These are phyloP conservation scores for Crithidia thermophila DNA, from an alignment of 208 protist genomes.

Conservation along the genomic window DNA sequence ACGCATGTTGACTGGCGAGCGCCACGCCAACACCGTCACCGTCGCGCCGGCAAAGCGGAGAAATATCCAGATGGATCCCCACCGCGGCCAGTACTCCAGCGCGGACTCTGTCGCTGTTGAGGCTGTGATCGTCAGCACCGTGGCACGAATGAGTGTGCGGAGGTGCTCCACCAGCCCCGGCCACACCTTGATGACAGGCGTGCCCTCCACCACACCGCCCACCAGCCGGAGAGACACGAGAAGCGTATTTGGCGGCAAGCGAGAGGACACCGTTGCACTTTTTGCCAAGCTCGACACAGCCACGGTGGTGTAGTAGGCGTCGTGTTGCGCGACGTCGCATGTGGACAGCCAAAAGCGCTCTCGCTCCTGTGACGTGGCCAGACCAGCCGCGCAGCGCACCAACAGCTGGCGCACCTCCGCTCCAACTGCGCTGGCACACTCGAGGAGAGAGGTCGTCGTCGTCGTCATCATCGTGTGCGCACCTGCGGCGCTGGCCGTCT, in stretches of 20 bases:
- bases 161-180: constrained; percentile 17
- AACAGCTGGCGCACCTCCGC: constrained; percentile 6
- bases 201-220: constrained; percentile 19
- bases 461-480: background rate
- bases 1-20: constrained; percentile 2
- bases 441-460: constrained; percentile 7
- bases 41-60: constrained; percentile 18
- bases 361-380: background rate
- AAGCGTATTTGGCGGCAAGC: background rate
- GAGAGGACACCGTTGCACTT: too few relatives aligned
- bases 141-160: constrained; percentile 9
- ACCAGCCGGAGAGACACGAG: constrained; percentile 13
- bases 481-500: background rate
- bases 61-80: constrained; percentile 24
- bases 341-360: constrained; percentile 23
- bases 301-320: constrained; percentile 6
- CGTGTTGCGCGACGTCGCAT: background rate
- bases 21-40: constrained; percentile 22
- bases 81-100: constrained; percentile 22
- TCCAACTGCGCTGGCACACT: constrained; percentile 18
- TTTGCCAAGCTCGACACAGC: too few relatives aligned
- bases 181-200: constrained; percentile 1
- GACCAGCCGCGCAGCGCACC: background rate
- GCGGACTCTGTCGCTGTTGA: background rate
- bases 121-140: background rate